Percentiles rank a stretch among this genome's conserved stretches.
These are phyloP conservation scores for Botrytis deweyae DNA, from an alignment of 2,329 filamentous ascomycete species.

Conservation along the genomic window DNA sequence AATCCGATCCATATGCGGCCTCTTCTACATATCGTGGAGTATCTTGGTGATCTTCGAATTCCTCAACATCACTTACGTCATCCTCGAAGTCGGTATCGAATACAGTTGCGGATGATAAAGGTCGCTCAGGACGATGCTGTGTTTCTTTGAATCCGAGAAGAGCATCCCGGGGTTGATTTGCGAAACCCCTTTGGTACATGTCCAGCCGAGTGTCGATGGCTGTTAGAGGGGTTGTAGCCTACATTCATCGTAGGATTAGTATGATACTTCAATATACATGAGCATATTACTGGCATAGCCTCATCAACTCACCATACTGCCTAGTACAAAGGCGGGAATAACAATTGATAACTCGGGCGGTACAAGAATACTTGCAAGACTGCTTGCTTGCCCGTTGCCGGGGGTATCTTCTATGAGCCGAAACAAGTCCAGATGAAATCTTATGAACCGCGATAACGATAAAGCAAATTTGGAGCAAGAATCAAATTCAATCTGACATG, in stretches of 20 bases:
- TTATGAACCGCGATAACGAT: constrained; percentile 24
- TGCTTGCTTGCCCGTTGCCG: constrained; percentile 22
- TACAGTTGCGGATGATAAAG: constrained; percentile 70
- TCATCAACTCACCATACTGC: constrained; percentile 19
- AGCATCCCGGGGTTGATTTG: constrained; percentile 49
- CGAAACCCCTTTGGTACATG: constrained; percentile 47
- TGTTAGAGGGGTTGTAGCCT: constrained; percentile 35
- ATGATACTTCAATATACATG: constrained; percentile 12
- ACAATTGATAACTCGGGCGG: constrained; percentile 14
- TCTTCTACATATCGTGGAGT: constrained; percentile 18
- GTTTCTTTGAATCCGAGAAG: constrained; percentile 60
- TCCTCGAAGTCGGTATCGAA: constrained; percentile 76
- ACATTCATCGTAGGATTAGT: constrained; percentile 26
- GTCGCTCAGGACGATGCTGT: constrained; percentile 43
- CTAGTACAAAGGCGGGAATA: not conserved
- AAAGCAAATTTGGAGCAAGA: constrained; percentile 22
- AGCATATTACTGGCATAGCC: not conserved
- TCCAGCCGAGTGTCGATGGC: constrained; percentile 38
- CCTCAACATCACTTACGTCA: constrained; percentile 49
- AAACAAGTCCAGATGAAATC: constrained; percentile 20
- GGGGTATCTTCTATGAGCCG: constrained; percentile 14
- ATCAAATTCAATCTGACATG: not conserved
- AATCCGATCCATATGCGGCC: constrained; percentile 18
- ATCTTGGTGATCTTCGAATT: constrained; percentile 14
- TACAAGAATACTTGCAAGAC: constrained; percentile 21